Evolutionary conservation across 352 stramenopile species (phyloP).

Genomic region (Globisporangium takayamanum): DNA sequence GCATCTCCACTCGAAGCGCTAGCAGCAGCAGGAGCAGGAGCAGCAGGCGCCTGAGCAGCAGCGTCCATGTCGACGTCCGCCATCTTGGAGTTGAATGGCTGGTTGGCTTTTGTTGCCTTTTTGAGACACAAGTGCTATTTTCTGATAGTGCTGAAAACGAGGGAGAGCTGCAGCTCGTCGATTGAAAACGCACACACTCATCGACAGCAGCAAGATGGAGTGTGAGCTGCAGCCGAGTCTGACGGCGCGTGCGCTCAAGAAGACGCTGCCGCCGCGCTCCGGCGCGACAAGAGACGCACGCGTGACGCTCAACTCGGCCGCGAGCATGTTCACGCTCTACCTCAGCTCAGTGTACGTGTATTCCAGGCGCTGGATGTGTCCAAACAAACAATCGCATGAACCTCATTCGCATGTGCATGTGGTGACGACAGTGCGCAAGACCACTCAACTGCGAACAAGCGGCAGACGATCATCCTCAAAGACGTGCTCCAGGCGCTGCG

Average conservation of each 20-base stretch:
- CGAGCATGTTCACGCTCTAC: constrained; percentile 78
- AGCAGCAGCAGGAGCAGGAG: background rate
- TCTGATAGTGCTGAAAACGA: background rate
- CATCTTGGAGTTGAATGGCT: constrained; percentile 2
- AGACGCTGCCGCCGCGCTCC: constrained; percentile 55
- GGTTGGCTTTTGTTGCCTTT: background rate
- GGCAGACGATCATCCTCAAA: constrained; percentile 67
- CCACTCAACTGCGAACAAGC: constrained; percentile 56
- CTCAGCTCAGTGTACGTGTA: constrained; percentile 52
- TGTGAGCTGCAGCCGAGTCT: constrained; percentile 59
- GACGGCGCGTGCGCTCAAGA: constrained; percentile 63
- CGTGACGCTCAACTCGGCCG: constrained; percentile 58
- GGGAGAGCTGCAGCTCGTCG: background rate
- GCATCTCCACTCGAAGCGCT: background rate
- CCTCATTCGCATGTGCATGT: background rate
- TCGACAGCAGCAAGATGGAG: constrained; percentile 37
- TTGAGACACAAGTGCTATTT: background rate
- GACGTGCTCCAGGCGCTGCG: constrained; percentile 66
- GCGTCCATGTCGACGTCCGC: constrained; percentile 7
- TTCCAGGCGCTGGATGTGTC: background rate
- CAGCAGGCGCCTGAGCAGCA: background rate
- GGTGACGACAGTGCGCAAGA: constrained; percentile 45
- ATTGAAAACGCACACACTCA: constrained; percentile 9
- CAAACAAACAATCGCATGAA: background rate
- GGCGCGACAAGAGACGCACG: constrained; percentile 65